Base-by-base conservation (phyloP, 1,284 basidiomycete genomes). In the Rhodotorula sp. region DNA sequence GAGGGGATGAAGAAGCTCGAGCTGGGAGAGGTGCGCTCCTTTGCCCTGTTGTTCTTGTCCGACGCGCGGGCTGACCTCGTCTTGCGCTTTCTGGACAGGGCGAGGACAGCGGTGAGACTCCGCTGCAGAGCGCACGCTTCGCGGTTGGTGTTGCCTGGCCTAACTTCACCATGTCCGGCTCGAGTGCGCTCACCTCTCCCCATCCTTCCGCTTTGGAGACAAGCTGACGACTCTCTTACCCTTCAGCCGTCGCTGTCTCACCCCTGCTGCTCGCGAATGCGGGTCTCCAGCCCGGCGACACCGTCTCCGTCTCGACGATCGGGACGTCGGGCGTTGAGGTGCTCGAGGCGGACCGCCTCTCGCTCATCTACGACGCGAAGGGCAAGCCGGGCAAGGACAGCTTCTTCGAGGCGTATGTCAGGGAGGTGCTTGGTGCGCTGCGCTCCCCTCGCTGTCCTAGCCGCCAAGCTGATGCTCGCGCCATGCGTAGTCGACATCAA, bases 401-500 rank as follows among this genome's bases (percentile, higher is more conserved):
- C 58, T 84, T 84, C 80, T 77, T 82, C 60, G 78, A 81, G 59
- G 82, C 81, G 8, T 81, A 82, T n/a, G 75, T 82, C 48, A 84
- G 84, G 70, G 83, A 84, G 75, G 72, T 78, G 0, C 75, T 84
- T 0, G 62, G 81, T 82, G 73, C 78, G 79, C 77, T 56, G 39
- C 51, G 25, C 41, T 46, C 21, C 36, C 13, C 32, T 12, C 17
- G n/a, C 34, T 36, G n/a, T 27, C 19, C 4, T 39, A 15, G 8
- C 19, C 29, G 15, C 13, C 9, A 15, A 22, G n/a, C 57, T 44
- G 57, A 58, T 39, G n/a, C 12, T 22, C 15, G 3, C 5, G 0
- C 6, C 41, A n/a, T 32, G 3, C 44, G 1, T 74, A 92, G 91
- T 91, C 53, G 89, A 91, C 77, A 82, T 90, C 32, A 90, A 88